Percentiles rank a stretch among this genome's conserved stretches.
phyloP scores from a whole-genome alignment of 2,329 filamentous ascomycete species.

The Acephala macrosclerotiorum region DNA sequence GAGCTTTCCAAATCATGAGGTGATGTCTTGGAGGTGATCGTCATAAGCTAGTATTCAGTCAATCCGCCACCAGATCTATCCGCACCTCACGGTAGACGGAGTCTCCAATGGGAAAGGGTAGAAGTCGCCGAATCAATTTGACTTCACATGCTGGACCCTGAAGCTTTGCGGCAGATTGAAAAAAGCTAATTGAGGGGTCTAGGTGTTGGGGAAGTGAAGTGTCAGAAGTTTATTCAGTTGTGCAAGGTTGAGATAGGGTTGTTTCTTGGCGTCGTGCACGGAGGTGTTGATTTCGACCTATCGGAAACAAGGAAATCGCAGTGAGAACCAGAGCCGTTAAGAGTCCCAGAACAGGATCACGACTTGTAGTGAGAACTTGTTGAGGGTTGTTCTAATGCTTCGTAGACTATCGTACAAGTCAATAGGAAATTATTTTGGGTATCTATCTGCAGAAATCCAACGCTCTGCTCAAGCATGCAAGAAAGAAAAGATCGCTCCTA shows the following conservation, averaged over 20 bases:
- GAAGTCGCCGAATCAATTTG: too few relatives aligned
- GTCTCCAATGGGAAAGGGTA: too few relatives aligned
- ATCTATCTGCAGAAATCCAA: slow-evolving; percentile 8
- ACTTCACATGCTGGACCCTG: neutral
- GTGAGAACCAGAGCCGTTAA: too few relatives aligned
- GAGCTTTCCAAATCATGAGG: neutral
- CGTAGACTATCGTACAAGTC: too few relatives aligned
- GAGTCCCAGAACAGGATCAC: too few relatives aligned
- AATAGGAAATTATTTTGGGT: slow-evolving; percentile 12
- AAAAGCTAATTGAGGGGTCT: neutral
- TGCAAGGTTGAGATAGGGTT: slow-evolving; percentile 11
- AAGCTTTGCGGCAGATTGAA: neutral
- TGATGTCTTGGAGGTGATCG: slow-evolving; percentile 6
- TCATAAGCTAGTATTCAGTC: neutral
- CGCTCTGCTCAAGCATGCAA: slow-evolving; percentile 7
- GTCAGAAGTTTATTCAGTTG: slow-evolving; percentile 4
- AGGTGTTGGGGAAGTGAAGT: neutral
- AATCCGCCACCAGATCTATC: neutral
- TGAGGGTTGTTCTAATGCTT: too few relatives aligned
- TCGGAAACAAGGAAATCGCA: too few relatives aligned
- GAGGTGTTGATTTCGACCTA: neutral
- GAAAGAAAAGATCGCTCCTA: neutral
- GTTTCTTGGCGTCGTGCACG: neutral
- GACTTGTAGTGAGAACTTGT: too few relatives aligned
- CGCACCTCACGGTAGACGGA: too few relatives aligned